A percentile compares a stretch with the other conserved stretches of the same genome.
These are phyloP conservation scores for Rhynchospora breviuscula DNA, from an alignment of 176 grass and related monocot genomes.

Conservation along the genomic window DNA sequence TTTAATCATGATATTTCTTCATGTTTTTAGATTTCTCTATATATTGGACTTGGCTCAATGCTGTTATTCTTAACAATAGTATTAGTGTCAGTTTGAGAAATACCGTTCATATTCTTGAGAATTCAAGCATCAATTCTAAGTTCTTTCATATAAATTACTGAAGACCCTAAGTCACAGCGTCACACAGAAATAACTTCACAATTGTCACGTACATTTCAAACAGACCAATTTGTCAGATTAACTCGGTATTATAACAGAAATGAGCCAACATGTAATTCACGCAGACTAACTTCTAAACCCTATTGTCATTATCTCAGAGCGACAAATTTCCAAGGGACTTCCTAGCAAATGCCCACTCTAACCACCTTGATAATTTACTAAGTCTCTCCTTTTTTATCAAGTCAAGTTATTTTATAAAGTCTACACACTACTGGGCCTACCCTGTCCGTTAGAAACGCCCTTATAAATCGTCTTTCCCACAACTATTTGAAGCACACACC, in stretches of 20 bases:
- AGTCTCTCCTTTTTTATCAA: not conserved
- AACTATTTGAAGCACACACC: not conserved
- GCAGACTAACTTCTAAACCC: not conserved
- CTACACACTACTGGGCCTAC: not conserved
- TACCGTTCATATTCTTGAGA: not conserved
- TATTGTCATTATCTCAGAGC: not conserved
- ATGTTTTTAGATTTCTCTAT: too few species aligned
- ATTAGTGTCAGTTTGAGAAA: not conserved
- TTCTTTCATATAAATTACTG: not conserved
- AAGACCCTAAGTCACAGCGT: not conserved
- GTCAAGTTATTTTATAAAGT: not conserved
- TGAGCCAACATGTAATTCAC: not conserved
- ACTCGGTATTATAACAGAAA: not conserved
- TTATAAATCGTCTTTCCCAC: not conserved
- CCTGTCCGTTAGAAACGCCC: not conserved
- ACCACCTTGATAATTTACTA: not conserved
- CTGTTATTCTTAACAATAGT: too few species aligned
- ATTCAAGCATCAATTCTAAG: not conserved
- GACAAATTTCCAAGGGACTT: not conserved
- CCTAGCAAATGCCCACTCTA: not conserved
- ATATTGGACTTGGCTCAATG: too few species aligned
- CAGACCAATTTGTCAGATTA: not conserved
- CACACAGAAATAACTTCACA: not conserved
- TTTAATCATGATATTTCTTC: too few species aligned
- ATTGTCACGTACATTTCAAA: not conserved